These are phyloP conservation scores for Physcomitrium patens DNA, from an alignment of 225 moss, liverwort and hornwort genomes.

Conservation along the genomic window DNA sequence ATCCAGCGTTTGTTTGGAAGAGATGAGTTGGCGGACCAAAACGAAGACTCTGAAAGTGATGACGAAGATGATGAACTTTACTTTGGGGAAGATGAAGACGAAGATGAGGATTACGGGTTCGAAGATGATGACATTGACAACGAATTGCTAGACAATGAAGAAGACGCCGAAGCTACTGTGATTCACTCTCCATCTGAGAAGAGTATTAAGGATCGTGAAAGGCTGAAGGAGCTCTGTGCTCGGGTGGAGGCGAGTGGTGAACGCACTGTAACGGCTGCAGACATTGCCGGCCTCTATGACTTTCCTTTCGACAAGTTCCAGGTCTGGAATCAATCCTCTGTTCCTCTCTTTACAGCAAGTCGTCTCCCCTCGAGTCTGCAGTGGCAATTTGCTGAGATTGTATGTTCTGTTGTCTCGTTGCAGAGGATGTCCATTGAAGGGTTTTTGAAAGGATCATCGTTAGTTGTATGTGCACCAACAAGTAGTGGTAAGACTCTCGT, in stretches of 20 bases:
- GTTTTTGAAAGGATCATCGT: slow-evolving; percentile 74
- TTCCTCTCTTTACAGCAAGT: background rate
- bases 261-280: slow-evolving; percentile 61
- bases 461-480: slow-evolving; percentile 95
- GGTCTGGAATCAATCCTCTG: slow-evolving; percentile 35
- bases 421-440: slow-evolving; percentile 85
- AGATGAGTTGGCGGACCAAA: slow-evolving; percentile 53
- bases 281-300: slow-evolving; percentile 73
- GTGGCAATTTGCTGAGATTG: slow-evolving; percentile 1
- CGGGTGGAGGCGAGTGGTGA: slow-evolving; percentile 74
- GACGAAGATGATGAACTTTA: slow-evolving; percentile 47
- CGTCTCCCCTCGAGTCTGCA: background rate
- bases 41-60: slow-evolving; percentile 49
- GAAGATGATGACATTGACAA: slow-evolving; percentile 42
- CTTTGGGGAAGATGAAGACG: slow-evolving; percentile 32
- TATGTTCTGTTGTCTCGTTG: background rate
- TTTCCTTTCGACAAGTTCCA: slow-evolving; percentile 84
- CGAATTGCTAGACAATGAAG: slow-evolving; percentile 62
- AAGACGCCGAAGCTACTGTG: slow-evolving; percentile 51
- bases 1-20: slow-evolving; percentile 25
- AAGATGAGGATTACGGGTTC: slow-evolving; percentile 18
- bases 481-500: slow-evolving; percentile 96
- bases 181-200: slow-evolving; percentile 35
- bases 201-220: slow-evolving; percentile 40
- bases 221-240: slow-evolving; percentile 63